Base-by-base conservation (phyloP, 257 asterid genomes). In the Salvia rosmarinus region DNA sequence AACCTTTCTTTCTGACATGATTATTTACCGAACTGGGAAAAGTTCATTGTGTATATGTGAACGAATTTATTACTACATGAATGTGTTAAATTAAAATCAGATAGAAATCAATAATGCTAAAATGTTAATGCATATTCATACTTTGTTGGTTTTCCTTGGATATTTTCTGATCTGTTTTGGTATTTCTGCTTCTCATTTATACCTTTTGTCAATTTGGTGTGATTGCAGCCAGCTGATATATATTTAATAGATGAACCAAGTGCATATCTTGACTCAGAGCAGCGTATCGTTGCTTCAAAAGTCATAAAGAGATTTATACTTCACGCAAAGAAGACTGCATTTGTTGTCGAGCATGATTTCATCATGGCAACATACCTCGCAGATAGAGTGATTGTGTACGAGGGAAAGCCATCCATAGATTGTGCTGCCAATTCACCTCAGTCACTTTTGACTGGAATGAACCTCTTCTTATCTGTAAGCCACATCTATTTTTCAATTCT, bases 291-390 rank as follows among this genome's bases (percentile, higher is more conserved):
- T 64, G 99, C 99, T 73, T 88, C 99, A 25, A 95, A 95, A 86
- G 98, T 95, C 74, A 95, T 95, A 57, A 95, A 95, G 91, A 88
- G 99, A 74, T 95, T 95, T 39, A 91, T 95, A 79, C 95, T 95
- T 70, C 99, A 95, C 9, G 96, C 99, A 1, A 95, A 94, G 65
- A 95, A 95, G 80, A 91, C 99, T 1, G 98, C 99, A 11, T 91
- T 95, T 78, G 85, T 95, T 25, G 99, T 95, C 2, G 99, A 91
- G 90, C 99, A 95, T 35, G 98, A 91, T 78, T 95, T 95, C 76
- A 95, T 95, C 70, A 91, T 95, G 99, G 98, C 99, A 67, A 91
- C 99, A 20, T 95, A 95, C 86, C 95, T 95, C 63, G 99, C 99
- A 9, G 99, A 95, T 77, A 84, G 96, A 80, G 99, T 95, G 64